Evolutionary conservation across 768 basidiomycete species (phyloP), one percentile per base, ranked within the genome.

Genomic region (Dioszegia hungarica): DNA sequence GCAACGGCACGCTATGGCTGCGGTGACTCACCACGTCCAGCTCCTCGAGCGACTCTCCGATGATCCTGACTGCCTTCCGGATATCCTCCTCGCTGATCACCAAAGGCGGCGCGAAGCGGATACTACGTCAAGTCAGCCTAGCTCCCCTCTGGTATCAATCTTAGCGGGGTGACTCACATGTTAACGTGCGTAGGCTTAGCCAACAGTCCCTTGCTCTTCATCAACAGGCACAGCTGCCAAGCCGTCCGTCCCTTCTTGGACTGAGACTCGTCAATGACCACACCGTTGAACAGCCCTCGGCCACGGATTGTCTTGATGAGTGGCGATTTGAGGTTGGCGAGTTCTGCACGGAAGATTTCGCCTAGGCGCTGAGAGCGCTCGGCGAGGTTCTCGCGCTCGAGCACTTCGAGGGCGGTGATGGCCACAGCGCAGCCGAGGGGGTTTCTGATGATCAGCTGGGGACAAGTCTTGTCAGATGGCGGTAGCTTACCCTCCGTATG

Each of bases 111-210:
- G 95, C 90, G 74, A 99, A 94, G 29, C 94, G 91, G 65, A 99
- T 88, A 51, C 92, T 97, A 67, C 2, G 62, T n/a, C n/a, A 38
- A 17, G 34, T 41, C 48, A 57, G 47, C n/a, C n/a, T 24, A 37
- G 22, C 24, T 24, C 22, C 15, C 17, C 31, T 12, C 14, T 24
- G 11, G 14, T 51, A 11, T n/a, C 28, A 9, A 9, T 4, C 14
- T n/a, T 8, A 2, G 31, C 9, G 17, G 6, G 5, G 11, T 14
- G 6, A 80, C 90, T 67, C 67, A 93, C 90, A 89, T 90, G 77
- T 94, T 94, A 25, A 86, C 83, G 70, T 95, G 92, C 0, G 94
- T 97, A 12, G 95, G 93, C 81, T 99, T 98, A 27, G 93, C 94
- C 61, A 99, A 79, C 54, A 97, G 83, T 3, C 92, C 91, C 43